These are phyloP conservation scores for Arthrobotrys sphaeroides DNA, from an alignment of 2,329 filamentous ascomycete genomes.

Conservation along the genomic window DNA sequence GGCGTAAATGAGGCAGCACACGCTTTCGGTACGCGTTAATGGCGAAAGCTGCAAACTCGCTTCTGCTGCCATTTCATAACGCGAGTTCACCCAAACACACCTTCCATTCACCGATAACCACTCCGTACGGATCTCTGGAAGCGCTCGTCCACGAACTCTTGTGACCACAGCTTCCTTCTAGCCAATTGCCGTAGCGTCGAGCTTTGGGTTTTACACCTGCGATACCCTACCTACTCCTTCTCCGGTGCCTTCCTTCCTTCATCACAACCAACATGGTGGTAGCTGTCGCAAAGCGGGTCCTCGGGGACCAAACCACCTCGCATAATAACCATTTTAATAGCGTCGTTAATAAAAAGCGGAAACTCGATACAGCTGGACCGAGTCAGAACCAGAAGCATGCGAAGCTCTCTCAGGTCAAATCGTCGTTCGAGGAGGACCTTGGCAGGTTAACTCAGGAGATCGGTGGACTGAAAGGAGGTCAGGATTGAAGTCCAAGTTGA, in stretches of 20 bases:
- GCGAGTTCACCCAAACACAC: constrained; percentile 7
- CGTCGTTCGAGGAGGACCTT: constrained; percentile 91
- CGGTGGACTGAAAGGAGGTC: constrained; percentile 72
- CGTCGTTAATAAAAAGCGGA: constrained; percentile 51
- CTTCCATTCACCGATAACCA: background rate
- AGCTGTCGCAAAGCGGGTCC: constrained; percentile 51
- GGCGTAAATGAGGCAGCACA: background rate
- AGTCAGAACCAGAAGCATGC: constrained; percentile 54
- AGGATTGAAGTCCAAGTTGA: constrained; percentile 60
- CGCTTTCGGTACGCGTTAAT: constrained; percentile 17
- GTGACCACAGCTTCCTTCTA: background rate
- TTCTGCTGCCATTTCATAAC: background rate
- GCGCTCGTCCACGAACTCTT: background rate
- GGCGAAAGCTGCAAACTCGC: constrained; percentile 1
- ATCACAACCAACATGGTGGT: constrained; percentile 28
- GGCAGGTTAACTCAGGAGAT: constrained; percentile 97
- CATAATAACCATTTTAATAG: constrained; percentile 53
- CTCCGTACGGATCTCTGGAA: background rate
- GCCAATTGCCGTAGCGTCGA: background rate
- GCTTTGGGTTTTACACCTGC: background rate
- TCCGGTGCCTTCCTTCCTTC: background rate
- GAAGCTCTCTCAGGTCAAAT: constrained; percentile 74
- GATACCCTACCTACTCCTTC: background rate
- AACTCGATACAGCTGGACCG: constrained; percentile 59
- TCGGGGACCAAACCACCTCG: constrained; percentile 45